Percentiles rank a stretch among this genome's conserved stretches.
These are phyloP conservation scores for Ricinus communis DNA, from an alignment of 345 rosid genomes.

Conservation along the genomic window DNA sequence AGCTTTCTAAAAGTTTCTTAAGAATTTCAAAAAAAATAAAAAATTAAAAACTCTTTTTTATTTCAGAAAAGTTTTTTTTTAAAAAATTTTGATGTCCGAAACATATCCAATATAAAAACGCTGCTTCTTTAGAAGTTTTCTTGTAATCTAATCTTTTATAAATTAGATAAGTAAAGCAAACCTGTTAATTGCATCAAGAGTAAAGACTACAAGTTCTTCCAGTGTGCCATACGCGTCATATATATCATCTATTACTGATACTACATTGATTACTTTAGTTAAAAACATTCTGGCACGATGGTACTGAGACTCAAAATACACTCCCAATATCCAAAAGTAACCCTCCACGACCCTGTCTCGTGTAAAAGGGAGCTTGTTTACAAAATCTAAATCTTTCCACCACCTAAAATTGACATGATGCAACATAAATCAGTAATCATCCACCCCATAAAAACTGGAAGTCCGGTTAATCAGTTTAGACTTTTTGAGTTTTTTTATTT, in stretches of 20 bases:
- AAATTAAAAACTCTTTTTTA: too few species aligned
- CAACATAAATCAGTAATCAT: too few species aligned
- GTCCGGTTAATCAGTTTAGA: too few species aligned
- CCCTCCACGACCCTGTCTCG: constrained; percentile 43
- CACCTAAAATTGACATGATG: constrained; percentile 23
- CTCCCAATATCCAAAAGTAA: constrained; percentile 40
- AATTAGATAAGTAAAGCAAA: too few species aligned
- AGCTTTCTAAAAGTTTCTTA: too few species aligned
- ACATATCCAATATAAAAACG: too few species aligned
- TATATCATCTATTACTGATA: constrained; percentile 38
- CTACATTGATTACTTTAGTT: constrained; percentile 28
- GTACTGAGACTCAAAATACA: constrained; percentile 33
- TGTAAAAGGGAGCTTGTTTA: constrained; percentile 27
- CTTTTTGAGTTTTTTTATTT: neutral
- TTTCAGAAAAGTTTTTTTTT: too few species aligned
- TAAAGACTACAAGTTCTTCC: constrained; percentile 44
- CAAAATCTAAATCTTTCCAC: constrained; percentile 38
- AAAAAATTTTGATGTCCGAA: too few species aligned
- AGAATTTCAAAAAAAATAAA: too few species aligned
- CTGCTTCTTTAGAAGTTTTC: too few species aligned
- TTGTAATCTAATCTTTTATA: too few species aligned
- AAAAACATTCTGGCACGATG: constrained; percentile 14
- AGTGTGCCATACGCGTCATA: constrained; percentile 44
- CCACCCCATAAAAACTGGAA: too few species aligned
- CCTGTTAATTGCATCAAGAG: constrained; percentile 36